Conservation (phyloP, 352 stramenopile species). For the Pythium brachiatum region DNA sequence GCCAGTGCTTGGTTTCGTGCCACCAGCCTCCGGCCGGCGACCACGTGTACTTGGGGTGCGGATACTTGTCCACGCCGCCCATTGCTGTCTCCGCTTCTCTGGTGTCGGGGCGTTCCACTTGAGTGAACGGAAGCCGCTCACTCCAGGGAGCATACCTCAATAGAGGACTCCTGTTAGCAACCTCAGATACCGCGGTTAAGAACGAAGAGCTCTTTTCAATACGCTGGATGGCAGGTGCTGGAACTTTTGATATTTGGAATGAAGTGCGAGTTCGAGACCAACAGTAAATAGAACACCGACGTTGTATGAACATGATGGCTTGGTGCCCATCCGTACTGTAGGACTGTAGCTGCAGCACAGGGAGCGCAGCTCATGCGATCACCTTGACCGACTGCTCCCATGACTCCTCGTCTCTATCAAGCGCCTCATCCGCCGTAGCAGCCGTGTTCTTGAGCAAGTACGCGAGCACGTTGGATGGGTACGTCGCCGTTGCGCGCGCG, state of each 20-base stretch:
- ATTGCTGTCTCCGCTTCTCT: slow-evolving; percentile 31
- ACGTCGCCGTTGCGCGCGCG: background rate
- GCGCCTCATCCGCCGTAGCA: background rate
- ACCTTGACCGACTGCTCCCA: background rate
- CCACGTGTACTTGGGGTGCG: slow-evolving; percentile 87
- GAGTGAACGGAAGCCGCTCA: slow-evolving; percentile 1
- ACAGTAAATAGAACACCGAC: background rate
- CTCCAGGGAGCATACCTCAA: background rate
- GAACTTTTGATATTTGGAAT: background rate
- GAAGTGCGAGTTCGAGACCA: too few relatives aligned
- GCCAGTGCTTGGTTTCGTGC: slow-evolving; percentile 83
- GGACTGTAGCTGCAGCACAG: background rate
- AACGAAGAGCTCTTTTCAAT: background rate
- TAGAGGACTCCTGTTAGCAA: background rate
- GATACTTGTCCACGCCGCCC: slow-evolving; percentile 80
- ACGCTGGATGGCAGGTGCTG: background rate
- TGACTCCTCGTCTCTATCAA: background rate
- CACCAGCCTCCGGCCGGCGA: slow-evolving; percentile 84
- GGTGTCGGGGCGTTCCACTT: background rate
- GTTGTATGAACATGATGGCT: too few relatives aligned
- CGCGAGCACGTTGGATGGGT: background rate
- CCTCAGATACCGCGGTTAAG: background rate
- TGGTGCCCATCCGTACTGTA: too few relatives aligned
- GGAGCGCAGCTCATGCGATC: background rate
- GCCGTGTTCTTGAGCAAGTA: background rate